A percentile compares a stretch with the other conserved stretches of the same genome.
phyloP scores from a whole-genome alignment of 2,329 filamentous ascomycete species.

The Aureobasidium sp. region DNA sequence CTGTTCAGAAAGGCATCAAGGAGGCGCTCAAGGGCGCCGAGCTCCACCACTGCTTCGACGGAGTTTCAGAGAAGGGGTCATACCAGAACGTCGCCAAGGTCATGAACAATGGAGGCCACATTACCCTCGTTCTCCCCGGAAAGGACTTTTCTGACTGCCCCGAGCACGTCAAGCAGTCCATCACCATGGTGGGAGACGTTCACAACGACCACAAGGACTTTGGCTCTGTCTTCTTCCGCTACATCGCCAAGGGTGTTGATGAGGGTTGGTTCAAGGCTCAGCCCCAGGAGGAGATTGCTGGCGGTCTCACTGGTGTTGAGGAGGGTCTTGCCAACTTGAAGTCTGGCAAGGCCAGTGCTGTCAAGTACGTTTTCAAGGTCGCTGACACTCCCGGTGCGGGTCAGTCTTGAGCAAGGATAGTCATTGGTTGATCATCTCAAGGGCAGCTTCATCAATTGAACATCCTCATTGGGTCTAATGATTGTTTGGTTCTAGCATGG shows the following conservation, averaged over 20 bases:
- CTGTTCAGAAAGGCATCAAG: conserved; percentile 41
- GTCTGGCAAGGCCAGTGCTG: conserved; percentile 27
- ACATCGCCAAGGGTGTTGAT: conserved; percentile 27
- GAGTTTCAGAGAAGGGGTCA: conserved; percentile 48
- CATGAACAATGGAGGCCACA: conserved; percentile 33
- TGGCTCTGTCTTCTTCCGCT: conserved; percentile 30
- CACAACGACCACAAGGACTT: conserved; percentile 30
- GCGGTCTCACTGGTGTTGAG: conserved; percentile 26
- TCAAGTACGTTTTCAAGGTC: conserved; percentile 29
- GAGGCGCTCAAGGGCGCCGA: conserved; percentile 39
- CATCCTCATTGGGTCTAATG: too few relatives aligned
- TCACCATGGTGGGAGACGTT: conserved; percentile 33
- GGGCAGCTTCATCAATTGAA: too few relatives aligned
- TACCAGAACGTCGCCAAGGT: conserved; percentile 39
- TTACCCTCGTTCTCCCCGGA: conserved; percentile 35
- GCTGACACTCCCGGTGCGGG: conserved; percentile 24
- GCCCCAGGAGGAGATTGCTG: conserved; percentile 28
- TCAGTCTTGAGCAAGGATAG: background rate
- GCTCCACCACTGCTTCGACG: conserved; percentile 50
- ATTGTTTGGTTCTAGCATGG: too few relatives aligned
- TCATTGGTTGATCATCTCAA: too few relatives aligned
- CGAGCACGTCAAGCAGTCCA: conserved; percentile 30
- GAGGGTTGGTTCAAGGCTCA: conserved; percentile 33
- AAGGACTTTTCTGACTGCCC: conserved; percentile 40
- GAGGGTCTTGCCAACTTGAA: conserved; percentile 25